phyloP scores from a whole-genome alignment of 1,284 basidiomycete genomes.

The Pseudozyma tsukubaensis region DNA sequence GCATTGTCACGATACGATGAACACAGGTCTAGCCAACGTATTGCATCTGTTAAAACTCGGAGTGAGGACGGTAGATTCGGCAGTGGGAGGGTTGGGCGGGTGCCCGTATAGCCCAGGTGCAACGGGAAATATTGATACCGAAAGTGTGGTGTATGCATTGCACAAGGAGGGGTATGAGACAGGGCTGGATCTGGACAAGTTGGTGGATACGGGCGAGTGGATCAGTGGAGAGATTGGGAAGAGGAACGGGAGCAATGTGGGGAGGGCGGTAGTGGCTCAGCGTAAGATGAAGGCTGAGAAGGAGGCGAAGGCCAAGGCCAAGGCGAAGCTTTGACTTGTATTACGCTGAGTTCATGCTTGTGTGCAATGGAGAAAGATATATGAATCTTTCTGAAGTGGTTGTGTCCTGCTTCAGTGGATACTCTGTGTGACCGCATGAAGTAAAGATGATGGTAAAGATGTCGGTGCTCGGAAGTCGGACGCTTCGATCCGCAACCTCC shows the following conservation, averaged over 20 bases:
- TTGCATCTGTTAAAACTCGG: conserved; percentile 70
- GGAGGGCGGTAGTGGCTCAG: conserved; percentile 53
- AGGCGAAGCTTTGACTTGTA: conserved; percentile 20
- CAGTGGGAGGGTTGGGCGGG: conserved; percentile 88
- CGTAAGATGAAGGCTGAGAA: conserved; percentile 29
- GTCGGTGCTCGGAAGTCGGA: conserved; percentile 12
- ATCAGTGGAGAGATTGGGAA: conserved; percentile 43
- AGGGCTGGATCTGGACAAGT: conserved; percentile 72
- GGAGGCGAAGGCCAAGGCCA: conserved; percentile 10
- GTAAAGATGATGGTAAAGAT: background rate
- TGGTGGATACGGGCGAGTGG: conserved; percentile 52
- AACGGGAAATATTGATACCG: conserved; percentile 66
- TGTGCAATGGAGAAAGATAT: background rate
- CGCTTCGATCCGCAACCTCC: conserved; percentile 14
- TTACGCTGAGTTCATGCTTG: background rate
- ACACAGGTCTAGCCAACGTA: conserved; percentile 76
- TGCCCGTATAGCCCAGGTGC: conserved; percentile 93
- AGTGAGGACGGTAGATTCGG: conserved; percentile 73
- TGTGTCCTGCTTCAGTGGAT: background rate
- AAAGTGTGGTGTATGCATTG: conserved; percentile 85
- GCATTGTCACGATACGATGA: conserved; percentile 92
- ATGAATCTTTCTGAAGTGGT: no score
- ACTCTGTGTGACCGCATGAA: background rate
- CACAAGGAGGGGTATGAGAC: conserved; percentile 79
- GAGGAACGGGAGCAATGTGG: conserved; percentile 43